Evolutionary conservation across 2,329 filamentous ascomycete species (phyloP).

Genomic region (Phialocephala sp.): DNA sequence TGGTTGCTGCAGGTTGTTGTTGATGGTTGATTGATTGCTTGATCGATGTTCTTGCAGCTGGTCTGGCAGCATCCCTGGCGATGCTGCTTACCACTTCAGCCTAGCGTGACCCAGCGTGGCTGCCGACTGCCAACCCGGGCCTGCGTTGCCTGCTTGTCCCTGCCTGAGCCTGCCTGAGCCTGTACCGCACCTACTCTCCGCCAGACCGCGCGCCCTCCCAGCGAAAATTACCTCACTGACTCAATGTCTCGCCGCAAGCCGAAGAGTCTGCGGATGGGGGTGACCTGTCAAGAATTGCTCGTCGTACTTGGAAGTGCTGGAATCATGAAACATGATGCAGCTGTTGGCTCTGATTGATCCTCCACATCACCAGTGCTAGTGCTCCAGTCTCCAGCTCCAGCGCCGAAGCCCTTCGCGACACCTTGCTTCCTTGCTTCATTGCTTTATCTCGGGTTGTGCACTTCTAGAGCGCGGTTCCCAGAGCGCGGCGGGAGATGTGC

Average conservation of each 20-base stretch:
- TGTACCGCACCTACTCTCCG: no score
- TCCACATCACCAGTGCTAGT: constrained; percentile 1
- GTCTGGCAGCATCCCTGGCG: background rate
- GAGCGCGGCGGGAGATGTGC: constrained; percentile 13
- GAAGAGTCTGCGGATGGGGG: background rate
- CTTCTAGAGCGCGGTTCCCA: constrained; percentile 7
- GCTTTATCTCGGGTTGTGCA: background rate
- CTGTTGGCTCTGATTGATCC: constrained; percentile 16
- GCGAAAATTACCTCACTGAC: constrained; percentile 11
- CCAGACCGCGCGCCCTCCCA: background rate
- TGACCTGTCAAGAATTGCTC: constrained; percentile 2
- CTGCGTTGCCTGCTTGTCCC: no score
- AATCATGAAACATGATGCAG: constrained; percentile 18
- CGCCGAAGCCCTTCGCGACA: background rate
- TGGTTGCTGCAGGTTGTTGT: constrained; percentile 15
- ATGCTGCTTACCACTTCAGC: background rate
- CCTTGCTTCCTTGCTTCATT: background rate
- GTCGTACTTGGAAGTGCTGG: background rate
- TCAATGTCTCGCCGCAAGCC: background rate
- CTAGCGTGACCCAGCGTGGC: background rate
- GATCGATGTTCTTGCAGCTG: constrained; percentile 11
- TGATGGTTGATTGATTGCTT: constrained; percentile 1
- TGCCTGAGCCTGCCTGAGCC: no score
- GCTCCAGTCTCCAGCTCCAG: no score
- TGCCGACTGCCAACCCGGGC: no score